Conservation (phyloP, 768 basidiomycete genomes). For the Psilocybe tampanensis region DNA sequence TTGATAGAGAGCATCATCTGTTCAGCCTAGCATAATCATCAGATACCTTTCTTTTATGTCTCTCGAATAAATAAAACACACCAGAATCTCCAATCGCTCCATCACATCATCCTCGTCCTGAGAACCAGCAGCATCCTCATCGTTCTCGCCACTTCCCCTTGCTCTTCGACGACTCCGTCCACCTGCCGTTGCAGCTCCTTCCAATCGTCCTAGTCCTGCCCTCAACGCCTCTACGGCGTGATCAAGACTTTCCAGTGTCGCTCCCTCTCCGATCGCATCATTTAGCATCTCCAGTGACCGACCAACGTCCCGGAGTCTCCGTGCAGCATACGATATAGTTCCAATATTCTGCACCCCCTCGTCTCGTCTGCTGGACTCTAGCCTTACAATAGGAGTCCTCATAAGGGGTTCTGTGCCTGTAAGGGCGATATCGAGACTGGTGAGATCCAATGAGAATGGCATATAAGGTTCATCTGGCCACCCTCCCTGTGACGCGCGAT, state of each 20-base stretch:
- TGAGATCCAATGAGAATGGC: conserved; percentile 14
- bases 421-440: conserved; percentile 7
- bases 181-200: neutral
- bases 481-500: conserved; percentile 10
- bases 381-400: neutral
- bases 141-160: neutral
- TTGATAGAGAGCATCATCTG: conserved; percentile 31
- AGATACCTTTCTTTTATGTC: neutral
- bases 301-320: conserved; percentile 17
- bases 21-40: conserved; percentile 28
- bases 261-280: conserved; percentile 19
- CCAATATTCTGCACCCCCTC: neutral
- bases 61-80: conserved; percentile 15
- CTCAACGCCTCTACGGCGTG: conserved; percentile 20
- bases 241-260: conserved; percentile 18
- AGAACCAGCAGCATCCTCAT: conserved; percentile 12
- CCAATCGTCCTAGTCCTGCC: conserved; percentile 15
- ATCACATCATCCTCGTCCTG: conserved; percentile 26
- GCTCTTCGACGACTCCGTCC: neutral
- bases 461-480: conserved; percentile 5
- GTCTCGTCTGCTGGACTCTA: neutral
- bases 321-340: neutral
- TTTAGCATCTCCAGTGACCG: conserved; percentile 25
- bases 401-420: neutral
- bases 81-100: conserved; percentile 33